Evolutionary conservation across 371 early-diverging fungal genomes (phyloP), one percentile per base, ranked within the genome.

Genomic region (Synchytrium microbalum): DNA sequence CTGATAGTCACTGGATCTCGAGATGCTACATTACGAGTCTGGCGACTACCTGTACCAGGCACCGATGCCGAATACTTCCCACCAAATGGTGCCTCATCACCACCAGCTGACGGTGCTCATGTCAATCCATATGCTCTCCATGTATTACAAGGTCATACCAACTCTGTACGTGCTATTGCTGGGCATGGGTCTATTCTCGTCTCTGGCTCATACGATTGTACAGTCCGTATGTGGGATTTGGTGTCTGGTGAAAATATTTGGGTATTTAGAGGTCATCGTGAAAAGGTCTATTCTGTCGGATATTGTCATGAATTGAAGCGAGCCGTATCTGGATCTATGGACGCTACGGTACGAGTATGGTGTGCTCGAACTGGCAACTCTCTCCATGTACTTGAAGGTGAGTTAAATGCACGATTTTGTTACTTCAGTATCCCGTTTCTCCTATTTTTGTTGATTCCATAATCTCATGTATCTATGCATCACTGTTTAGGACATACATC

Each of bases 291-390:
- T 70, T 86, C 89, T 10, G 90, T 97, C 13, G 92, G 90, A 13
- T 84, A 93, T 64, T 89, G 87, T 69, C 84, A 84, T n/a, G 91
- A 89, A 65, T 78, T 90, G 29, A 75, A 84, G 32, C 85, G 88
- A 60, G 89, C 96, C 55, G 89, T 94, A 67, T 90, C 91, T 64
- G 99, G 99, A 51, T 92, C 93, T 67, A 90, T 98, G 88, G 99
- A 99, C 77, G 87, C 94, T 0, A 85, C 87, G 31, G 95, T 96
- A n/a, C 82, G 90, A 30, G 90, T 99, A 30, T 99, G 99, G 99
- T 87, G 89, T 68, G 79, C 92, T 27, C 82, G 81, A 46, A 87
- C 89, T 16, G 96, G 97, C n/a, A 75, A 76, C 0, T 86, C 86
- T 57, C 72, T 94, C 59, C 82, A 85, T 58, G 81, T 84, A 13